Base-by-base conservation (phyloP, 2,329 filamentous ascomycete genomes). In the Cladosporium austrohemisphaericum region DNA sequence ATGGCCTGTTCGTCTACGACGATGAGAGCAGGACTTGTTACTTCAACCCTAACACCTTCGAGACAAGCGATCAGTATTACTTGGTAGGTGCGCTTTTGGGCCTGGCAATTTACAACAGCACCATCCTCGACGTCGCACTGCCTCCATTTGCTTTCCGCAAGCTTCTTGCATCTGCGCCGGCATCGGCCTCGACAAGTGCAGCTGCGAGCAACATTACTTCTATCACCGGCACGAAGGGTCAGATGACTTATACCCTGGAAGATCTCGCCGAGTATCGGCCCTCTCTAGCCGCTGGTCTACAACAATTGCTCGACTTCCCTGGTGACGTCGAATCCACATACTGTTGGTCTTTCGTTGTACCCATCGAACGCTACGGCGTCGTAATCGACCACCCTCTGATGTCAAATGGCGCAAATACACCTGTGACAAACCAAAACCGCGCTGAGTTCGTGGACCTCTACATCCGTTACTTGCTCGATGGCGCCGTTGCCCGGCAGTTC, bases 21-120 rank as follows among this genome's bases (percentile, higher is more conserved):
- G 88, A 95, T 44, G 89, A 95, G 60, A 95, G 90, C 3, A 80
- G 81, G 38, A 89, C 86, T 63, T 95, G 91, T 69, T 96, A 95
- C 68, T 96, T 96, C 72, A 95, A 95, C 64, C 86, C 90, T 0
- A 81, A 85, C 63, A 88, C 87, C 13, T 90, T 95, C 59, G 91
- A 95, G 65, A 91, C 88, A 0, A 91, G 88, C 0, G 89, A 95
- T 62, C 89, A 95, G 57, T 96, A 88, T 68, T 95, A 93, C 64
- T 76, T 95, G 18, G 86, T 96, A 22, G 91, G 91, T 1, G 88
- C 93, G 10, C 77, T 95, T 6, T 77, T 96, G 48, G 91, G 91
- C 1, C 74, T 96, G 51, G 91, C 91, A 11, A 95, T 96, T 53
- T 95, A 95, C 71, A 95, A 96, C 67, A 94, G 88, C 2, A 95